phyloP scores from a whole-genome alignment of 73 alveolate species.

The Symbiodinium pilosum region DNA sequence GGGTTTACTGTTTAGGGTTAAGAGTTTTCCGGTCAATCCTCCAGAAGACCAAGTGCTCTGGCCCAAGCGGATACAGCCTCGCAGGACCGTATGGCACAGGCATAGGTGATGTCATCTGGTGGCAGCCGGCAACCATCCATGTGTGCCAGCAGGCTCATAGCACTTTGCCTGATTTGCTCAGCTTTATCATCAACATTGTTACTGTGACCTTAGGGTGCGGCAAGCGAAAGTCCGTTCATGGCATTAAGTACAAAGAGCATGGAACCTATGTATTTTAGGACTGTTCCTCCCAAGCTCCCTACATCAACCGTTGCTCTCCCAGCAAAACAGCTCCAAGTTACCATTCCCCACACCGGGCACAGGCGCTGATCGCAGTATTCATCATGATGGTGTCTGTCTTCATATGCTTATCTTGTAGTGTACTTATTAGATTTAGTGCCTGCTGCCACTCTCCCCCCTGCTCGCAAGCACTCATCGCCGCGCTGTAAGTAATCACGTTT shows the following conservation, averaged over 20 bases:
- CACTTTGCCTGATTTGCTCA: too few species aligned
- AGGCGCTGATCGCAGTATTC: neutral
- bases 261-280: too few species aligned
- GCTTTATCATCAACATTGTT: too few species aligned
- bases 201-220: too few species aligned
- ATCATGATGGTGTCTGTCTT: neutral
- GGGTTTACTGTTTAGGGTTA: too few species aligned
- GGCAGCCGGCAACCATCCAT: neutral
- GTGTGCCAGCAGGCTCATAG: neutral
- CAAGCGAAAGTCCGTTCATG: too few species aligned
- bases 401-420: neutral
- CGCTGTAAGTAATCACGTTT: neutral
- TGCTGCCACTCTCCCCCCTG: neutral
- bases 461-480: neutral
- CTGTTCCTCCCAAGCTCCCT: too few species aligned
- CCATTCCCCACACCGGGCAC: neutral
- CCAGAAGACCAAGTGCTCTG: neutral
- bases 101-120: neutral
- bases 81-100: slow-evolving; percentile 1
- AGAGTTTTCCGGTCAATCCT: too few species aligned
- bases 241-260: too few species aligned
- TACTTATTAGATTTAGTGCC: neutral
- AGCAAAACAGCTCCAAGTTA: too few species aligned
- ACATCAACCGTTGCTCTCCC: too few species aligned
- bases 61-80: neutral